A percentile compares a stretch with the other conserved stretches of the same genome.
phyloP scores from a whole-genome alignment of 208 protist genomes.

The Leptomonas pyrrhocoris region DNA sequence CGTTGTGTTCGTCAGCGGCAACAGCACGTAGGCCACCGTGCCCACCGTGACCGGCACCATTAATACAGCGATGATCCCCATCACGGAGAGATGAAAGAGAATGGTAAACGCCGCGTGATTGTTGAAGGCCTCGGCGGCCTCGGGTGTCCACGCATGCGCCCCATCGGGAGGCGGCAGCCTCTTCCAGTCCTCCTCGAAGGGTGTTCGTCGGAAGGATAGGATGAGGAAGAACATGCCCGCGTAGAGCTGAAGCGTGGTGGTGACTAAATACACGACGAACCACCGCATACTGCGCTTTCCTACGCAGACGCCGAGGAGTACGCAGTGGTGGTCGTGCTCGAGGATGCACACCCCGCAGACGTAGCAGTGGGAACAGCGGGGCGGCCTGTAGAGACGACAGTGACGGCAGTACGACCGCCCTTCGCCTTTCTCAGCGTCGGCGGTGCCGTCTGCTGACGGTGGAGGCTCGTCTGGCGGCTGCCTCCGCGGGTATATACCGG shows the following conservation, averaged over 20 bases:
- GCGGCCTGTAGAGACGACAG: constrained; percentile 58
- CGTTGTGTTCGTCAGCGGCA: constrained; percentile 34
- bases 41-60: constrained; percentile 27
- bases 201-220: constrained; percentile 24
- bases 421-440: constrained; percentile 21
- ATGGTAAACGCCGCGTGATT: constrained; percentile 24
- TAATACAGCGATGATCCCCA: constrained; percentile 29
- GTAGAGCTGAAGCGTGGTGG: constrained; percentile 28
- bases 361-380: constrained; percentile 79
- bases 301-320: constrained; percentile 75
- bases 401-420: constrained; percentile 50
- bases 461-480: not conserved
- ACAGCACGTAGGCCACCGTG: constrained; percentile 37
- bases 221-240: constrained; percentile 43
- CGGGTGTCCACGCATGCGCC: constrained; percentile 7
- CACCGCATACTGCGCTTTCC: constrained; percentile 76
- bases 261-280: constrained; percentile 70
- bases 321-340: constrained; percentile 88
- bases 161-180: constrained; percentile 14
- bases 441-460: not conserved
- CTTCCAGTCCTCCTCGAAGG: constrained; percentile 36
- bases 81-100: constrained; percentile 22
- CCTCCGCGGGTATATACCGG: constrained; percentile 57
- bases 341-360: constrained; percentile 77
- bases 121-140: constrained; percentile 23